phyloP scores from a whole-genome alignment of 352 stramenopile species.

The Globisporangium polare region DNA sequence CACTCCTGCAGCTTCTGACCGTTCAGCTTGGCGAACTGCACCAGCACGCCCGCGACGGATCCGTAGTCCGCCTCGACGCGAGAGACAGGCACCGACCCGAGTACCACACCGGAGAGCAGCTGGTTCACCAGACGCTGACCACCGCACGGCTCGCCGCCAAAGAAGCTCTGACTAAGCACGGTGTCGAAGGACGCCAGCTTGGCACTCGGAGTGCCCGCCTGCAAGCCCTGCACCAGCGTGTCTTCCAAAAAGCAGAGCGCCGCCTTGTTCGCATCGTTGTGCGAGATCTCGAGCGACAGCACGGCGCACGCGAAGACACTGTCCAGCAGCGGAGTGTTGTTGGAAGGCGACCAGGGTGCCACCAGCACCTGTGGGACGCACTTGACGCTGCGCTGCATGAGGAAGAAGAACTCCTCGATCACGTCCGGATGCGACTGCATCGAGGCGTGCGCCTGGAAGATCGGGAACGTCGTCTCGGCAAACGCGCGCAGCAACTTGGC shows the following conservation, averaged over 20 bases:
- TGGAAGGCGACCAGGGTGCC: conserved; percentile 23
- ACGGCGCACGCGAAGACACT: conserved; percentile 84
- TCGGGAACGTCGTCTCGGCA: conserved; percentile 72
- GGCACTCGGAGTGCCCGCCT: conserved; percentile 12
- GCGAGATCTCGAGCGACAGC: conserved; percentile 86
- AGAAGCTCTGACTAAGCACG: conserved; percentile 25
- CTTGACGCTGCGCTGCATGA: conserved; percentile 89
- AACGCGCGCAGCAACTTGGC: conserved; percentile 59
- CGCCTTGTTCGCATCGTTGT: conserved; percentile 93
- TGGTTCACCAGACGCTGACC: conserved; percentile 58
- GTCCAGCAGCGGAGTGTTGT: conserved; percentile 49
- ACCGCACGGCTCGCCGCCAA: conserved; percentile 11
- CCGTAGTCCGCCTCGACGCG: conserved; percentile 81
- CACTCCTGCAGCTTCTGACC: conserved; percentile 52
- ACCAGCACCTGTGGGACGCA: conserved; percentile 79
- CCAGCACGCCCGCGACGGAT: conserved; percentile 65
- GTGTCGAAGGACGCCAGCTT: conserved; percentile 18
- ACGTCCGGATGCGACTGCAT: conserved; percentile 89
- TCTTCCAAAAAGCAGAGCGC: conserved; percentile 92
- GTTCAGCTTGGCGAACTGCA: conserved; percentile 68
- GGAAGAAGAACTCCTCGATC: conserved; percentile 96
- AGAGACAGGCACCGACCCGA: conserved; percentile 50
- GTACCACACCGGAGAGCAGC: conserved; percentile 58
- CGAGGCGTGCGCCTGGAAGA: conserved; percentile 61
- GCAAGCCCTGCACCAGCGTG: conserved; percentile 26